Evolutionary conservation across 2,329 filamentous ascomycete species (phyloP).

Genomic region (Fusarium coicis): DNA sequence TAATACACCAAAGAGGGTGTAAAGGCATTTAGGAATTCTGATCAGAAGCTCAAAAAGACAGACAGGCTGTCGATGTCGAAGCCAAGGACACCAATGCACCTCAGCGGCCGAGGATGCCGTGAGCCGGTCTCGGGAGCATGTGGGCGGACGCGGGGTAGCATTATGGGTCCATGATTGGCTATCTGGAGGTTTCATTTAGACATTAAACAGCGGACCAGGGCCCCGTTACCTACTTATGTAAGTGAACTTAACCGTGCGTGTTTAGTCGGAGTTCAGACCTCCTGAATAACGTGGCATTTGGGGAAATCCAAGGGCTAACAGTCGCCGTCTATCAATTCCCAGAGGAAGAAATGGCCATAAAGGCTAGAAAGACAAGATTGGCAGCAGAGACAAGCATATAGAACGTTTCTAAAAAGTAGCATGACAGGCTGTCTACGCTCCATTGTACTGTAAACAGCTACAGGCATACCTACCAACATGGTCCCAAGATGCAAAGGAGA

Average conservation of each 20-base stretch:
- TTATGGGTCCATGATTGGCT: slow-evolving; percentile 32
- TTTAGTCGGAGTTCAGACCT: slow-evolving; percentile 3
- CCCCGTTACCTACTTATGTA: background rate
- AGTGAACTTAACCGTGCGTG: slow-evolving; percentile 23
- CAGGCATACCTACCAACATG: background rate
- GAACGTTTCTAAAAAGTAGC: background rate
- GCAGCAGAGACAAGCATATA: background rate
- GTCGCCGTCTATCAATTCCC: background rate
- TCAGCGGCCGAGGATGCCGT: slow-evolving; percentile 41
- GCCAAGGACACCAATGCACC: slow-evolving; percentile 32
- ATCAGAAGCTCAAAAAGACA: slow-evolving; percentile 4
- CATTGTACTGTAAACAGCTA: background rate
- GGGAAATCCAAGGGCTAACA: slow-evolving; percentile 1
- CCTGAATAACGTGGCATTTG: slow-evolving; percentile 30
- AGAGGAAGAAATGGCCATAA: background rate
- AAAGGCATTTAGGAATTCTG: slow-evolving; percentile 6
- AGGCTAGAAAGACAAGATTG: background rate
- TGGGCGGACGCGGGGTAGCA: slow-evolving; percentile 43
- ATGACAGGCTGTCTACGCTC: background rate
- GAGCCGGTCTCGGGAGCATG: slow-evolving; percentile 44
- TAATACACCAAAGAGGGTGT: slow-evolving; percentile 22
- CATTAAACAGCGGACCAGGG: background rate
- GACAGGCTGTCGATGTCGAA: slow-evolving; percentile 6
- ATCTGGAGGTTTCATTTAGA: background rate
- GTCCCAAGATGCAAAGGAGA: background rate